These are phyloP conservation scores for Komagataella ulmi DNA, from an alignment of 805 yeast genomes.

Conservation along the genomic window DNA sequence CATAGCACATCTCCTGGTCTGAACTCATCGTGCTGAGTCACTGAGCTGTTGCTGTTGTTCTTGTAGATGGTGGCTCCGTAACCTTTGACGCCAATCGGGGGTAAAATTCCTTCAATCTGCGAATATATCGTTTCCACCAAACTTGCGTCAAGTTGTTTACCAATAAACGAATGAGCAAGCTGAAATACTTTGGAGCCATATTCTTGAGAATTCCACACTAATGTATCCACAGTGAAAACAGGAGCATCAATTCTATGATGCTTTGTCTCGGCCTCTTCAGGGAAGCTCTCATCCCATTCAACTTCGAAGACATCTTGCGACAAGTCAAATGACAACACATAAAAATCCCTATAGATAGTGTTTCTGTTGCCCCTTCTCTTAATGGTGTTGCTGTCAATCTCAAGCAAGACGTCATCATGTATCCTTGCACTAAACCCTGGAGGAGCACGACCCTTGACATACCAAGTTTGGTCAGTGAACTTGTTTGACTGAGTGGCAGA, in stretches of 20 bases:
- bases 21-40: constrained; percentile 45
- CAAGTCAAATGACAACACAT: constrained; percentile 60
- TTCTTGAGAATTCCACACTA: constrained; percentile 33
- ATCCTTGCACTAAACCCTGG: constrained; percentile 25
- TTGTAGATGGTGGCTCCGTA: constrained; percentile 64
- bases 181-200: constrained; percentile 40
- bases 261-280: neutral
- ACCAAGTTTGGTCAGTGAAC: constrained; percentile 38
- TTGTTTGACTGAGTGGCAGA: neutral
- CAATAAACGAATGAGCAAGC: constrained; percentile 25
- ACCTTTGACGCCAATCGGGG: constrained; percentile 47
- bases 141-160: constrained; percentile 16
- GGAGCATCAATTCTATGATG: constrained; percentile 20
- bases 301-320: constrained; percentile 52
- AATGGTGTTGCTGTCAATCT: constrained; percentile 46
- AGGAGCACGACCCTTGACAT: constrained; percentile 51
- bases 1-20: constrained; percentile 79
- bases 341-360: constrained; percentile 46
- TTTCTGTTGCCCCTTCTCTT: constrained; percentile 42
- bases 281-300: constrained; percentile 26
- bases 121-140: constrained; percentile 23
- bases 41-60: constrained; percentile 34
- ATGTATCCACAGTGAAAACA: constrained; percentile 25
- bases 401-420: constrained; percentile 41
- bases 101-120: constrained; percentile 20